Evolutionary conservation across 1,284 basidiomycete genomes (phyloP), one percentile per base, ranked within the genome.

Genomic region (Porogramme epimiltina): DNA sequence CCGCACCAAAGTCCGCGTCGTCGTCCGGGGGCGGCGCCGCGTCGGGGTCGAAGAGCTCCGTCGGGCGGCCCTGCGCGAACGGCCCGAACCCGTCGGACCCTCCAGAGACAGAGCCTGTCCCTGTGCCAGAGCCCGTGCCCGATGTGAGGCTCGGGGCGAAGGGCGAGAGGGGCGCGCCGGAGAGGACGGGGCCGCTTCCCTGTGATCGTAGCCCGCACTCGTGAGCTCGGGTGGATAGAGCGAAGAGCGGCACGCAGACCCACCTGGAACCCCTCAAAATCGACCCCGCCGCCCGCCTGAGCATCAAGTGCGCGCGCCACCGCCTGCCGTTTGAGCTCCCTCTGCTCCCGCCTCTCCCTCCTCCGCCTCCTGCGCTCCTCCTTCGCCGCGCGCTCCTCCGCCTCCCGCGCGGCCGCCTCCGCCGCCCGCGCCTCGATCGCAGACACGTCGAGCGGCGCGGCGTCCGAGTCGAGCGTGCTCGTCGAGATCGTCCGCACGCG

Each of bases 391-490:
- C 41, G 65, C 64, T 54, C 74, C 46, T 76, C 76, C 28, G 73
- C 78, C 34, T 67, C 67, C 15, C 72, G 71, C 45, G 60, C 69
- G 54, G 67, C 70, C 45, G 69, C 70, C 24, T 65, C 73, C 0
- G 73, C 68, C 1, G 79, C 71, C 20, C 84, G 62, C 40, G 73
- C 71, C 41, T 73, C 76, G 49, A 88, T 84, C 15, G 74, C 70
- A 8, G 76, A 72, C 3, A 77, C 65, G 49, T 85, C 84, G 24
- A 88, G 70, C 0, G 80, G 79, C 9, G 85, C 76, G 3, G 86
- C 85, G 53, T 88, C 86, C 2, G 82, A 80, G 67, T 88, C 85
- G 42, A 87, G 76, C 3, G 82, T 83, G 1, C 77, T 76, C 0
- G 79, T 73, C 19, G 74, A 42, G 71, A 66, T 56, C 51, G 65